Evolutionary conservation across 2,329 filamentous ascomycete species (phyloP).

Genomic region (Penicillium olsonii): DNA sequence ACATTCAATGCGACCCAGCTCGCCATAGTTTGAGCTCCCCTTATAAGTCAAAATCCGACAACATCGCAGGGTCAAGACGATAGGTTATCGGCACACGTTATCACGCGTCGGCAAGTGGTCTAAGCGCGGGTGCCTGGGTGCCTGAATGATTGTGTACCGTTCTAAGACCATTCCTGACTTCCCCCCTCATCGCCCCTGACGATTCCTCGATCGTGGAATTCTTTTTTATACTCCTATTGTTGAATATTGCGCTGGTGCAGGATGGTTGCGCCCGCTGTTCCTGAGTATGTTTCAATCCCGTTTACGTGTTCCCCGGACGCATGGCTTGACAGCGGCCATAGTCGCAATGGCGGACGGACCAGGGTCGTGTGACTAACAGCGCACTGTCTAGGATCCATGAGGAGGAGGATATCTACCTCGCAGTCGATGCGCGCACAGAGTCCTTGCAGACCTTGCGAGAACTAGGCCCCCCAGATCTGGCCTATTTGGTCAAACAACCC

Average conservation of each 20-base stretch:
- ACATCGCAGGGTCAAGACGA: neutral
- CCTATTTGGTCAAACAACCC: constrained; percentile 84
- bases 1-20: constrained; percentile 89
- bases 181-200: constrained; percentile 9
- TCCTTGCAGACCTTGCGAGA: constrained; percentile 82
- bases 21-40: constrained; percentile 42
- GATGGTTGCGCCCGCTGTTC: constrained; percentile 75
- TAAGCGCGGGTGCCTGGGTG: constrained; percentile 22
- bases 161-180: constrained; percentile 14
- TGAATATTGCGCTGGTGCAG: constrained; percentile 21
- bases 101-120: constrained; percentile 20
- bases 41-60: neutral
- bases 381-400: constrained; percentile 75
- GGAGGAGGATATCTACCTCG: constrained; percentile 79
- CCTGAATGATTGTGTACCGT: constrained; percentile 21
- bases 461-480: constrained; percentile 91
- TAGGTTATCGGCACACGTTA: constrained; percentile 19
- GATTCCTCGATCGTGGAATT: constrained; percentile 5
- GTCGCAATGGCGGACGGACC: constrained; percentile 6
- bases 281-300: constrained; percentile 61
- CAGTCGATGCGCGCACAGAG: constrained; percentile 90
- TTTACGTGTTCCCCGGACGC: constrained; percentile 32
- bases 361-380: constrained; percentile 21
- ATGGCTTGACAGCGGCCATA: constrained; percentile 14
- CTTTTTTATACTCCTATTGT: constrained; percentile 6